Conservation (phyloP, 1,139 yeast species). For the Lodderomyces parapsilosis region DNA sequence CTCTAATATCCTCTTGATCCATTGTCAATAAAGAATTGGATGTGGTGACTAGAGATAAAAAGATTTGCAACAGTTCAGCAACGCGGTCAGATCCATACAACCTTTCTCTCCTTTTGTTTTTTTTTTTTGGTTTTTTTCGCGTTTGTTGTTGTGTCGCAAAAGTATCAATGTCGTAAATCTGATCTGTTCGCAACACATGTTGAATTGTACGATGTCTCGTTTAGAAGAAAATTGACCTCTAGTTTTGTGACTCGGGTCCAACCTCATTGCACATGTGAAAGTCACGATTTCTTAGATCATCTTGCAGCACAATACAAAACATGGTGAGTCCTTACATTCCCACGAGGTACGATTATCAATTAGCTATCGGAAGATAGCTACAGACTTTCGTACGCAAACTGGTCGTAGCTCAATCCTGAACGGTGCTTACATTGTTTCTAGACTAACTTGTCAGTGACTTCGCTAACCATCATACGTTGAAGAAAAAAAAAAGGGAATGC, state of each 20-base stretch:
- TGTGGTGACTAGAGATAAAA: not conserved
- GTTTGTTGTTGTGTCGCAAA: not conserved
- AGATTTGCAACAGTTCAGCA: not conserved
- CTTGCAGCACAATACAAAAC: not conserved
- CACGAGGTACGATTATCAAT: no score
- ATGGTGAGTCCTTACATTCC: no score
- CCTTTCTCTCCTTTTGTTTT: not conserved
- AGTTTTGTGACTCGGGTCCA: not conserved
- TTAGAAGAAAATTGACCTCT: not conserved
- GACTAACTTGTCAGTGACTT: no score
- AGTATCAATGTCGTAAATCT: not conserved
- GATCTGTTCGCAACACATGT: no score
- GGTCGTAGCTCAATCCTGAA: no score
- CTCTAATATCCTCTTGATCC: not conserved
- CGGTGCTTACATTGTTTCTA: no score
- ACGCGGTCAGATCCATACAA: not conserved
- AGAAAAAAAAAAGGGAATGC: not conserved
- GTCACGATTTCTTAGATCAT: slow-evolving; percentile 12
- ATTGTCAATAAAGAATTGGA: not conserved
- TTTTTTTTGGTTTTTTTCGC: slow-evolving; percentile 6
- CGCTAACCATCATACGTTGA: no score
- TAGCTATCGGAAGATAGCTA: no score
- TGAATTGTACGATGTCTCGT: not conserved
- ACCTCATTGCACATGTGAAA: slow-evolving; percentile 4
- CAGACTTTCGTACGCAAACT: no score